Base-by-base conservation (phyloP, 768 basidiomycete genomes). In the Mycena epipterygia region DNA sequence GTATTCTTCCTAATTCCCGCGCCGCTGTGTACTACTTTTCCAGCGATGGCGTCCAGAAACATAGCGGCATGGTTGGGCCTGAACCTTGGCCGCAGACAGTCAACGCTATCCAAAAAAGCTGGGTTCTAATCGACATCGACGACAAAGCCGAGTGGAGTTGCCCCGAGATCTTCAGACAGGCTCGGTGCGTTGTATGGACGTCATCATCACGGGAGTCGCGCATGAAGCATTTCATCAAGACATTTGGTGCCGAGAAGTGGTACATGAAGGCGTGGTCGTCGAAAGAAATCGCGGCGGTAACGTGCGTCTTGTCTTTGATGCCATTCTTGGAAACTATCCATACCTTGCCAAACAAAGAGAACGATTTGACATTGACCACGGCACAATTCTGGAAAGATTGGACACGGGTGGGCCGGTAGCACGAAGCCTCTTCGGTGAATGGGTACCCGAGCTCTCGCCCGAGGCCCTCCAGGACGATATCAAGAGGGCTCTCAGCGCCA, bases 211-310 rank as follows among this genome's bases (percentile, higher is more conserved):
- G 23, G n/a, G 57, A 59, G 35, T 17, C 33, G 35, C 57, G 35
- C 12, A 35, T 37, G 57, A 12, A 25, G 6, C 16, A n/a, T 21
- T 59, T 59, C 35, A 12, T 9, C n/a, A 8, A 33, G 37, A 14
- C 12, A 39, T 39, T 59, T 41, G 35, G 11, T 4, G 33, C 35
- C 13, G n/a, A 35, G 57, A 39, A 8, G 16, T 59, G 57, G 57
- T 39, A 59, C 37, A 59, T 59, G 57, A 59, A 41, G 57, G 33
- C 57, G 23, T 59, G 57, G 57, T 59, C 57, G 39, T 41, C 35
- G 17, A 42, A 59, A 27, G 57, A 59, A 59, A 59, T 42, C 35
- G 35, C 33, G n/a, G n/a, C n/a, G n/a, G n/a, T n/a, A n/a, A n/a
- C n/a, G n/a, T n/a, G n/a, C n/a, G n/a, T n/a, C n/a, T 6, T 49